phyloP scores from a whole-genome alignment of 1,284 basidiomycete species.

The Sporisorium sorghi region DNA sequence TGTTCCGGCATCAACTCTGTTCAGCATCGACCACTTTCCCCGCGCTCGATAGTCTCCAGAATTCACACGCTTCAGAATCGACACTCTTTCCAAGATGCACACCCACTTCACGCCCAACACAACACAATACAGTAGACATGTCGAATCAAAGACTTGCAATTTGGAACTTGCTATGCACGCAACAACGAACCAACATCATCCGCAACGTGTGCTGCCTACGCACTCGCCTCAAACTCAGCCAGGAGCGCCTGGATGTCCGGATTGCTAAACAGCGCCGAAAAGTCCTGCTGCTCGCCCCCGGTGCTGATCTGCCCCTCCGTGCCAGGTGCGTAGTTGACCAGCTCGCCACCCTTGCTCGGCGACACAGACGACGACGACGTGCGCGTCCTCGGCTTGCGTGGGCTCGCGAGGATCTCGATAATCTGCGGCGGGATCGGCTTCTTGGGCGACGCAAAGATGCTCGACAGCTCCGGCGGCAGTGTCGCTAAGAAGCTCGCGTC shows the following conservation, averaged over 20 bases:
- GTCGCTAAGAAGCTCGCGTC: slow-evolving; percentile 25
- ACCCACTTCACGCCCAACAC: no score
- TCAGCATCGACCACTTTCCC: no score
- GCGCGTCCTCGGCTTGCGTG: slow-evolving; percentile 4
- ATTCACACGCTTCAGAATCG: background rate
- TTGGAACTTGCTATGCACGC: slow-evolving; percentile 1
- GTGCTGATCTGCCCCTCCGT: slow-evolving; percentile 3
- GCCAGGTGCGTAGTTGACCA: slow-evolving; percentile 7
- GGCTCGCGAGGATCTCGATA: slow-evolving; percentile 35
- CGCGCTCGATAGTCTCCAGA: background rate
- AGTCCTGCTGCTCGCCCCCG: slow-evolving; percentile 15
- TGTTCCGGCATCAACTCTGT: background rate
- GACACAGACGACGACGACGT: background rate
- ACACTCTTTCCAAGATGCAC: background rate
- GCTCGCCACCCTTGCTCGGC: slow-evolving; percentile 6
- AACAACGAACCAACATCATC: no score
- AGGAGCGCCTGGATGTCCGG: slow-evolving; percentile 49
- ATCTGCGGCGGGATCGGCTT: slow-evolving; percentile 35
- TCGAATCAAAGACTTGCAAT: background rate
- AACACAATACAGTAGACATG: background rate
- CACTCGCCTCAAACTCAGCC: slow-evolving; percentile 30
- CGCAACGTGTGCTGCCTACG: no score
- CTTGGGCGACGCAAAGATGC: slow-evolving; percentile 31
- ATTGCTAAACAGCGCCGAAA: slow-evolving; percentile 36
- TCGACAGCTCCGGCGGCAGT: slow-evolving; percentile 30